These are phyloP conservation scores for Apiospora arundinis DNA, from an alignment of 2,329 filamentous ascomycete species.

Conservation along the genomic window DNA sequence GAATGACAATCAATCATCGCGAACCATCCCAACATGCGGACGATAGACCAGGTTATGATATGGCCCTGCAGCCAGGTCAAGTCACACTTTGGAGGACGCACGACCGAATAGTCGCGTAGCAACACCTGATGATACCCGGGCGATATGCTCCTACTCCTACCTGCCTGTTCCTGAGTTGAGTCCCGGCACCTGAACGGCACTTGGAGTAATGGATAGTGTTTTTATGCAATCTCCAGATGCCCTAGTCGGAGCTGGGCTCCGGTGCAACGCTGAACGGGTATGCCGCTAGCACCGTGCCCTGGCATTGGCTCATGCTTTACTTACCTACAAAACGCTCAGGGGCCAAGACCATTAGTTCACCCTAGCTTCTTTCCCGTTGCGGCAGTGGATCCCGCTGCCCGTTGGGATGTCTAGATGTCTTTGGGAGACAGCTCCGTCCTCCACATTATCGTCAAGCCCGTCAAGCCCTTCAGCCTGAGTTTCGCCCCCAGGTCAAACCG, in stretches of 20 bases:
- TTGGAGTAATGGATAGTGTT: background rate
- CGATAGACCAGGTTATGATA: background rate
- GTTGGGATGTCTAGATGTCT: background rate
- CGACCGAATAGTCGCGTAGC: background rate
- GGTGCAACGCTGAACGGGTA: conserved; percentile 8
- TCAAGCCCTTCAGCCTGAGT: background rate
- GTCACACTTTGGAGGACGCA: background rate
- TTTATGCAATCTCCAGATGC: background rate
- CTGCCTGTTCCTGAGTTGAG: background rate
- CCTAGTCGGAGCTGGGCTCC: background rate
- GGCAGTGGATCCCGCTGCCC: background rate
- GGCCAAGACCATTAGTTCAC: background rate
- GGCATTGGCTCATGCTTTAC: background rate
- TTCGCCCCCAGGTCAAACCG: background rate
- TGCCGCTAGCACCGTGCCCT: background rate
- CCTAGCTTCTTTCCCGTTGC: background rate
- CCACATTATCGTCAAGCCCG: background rate
- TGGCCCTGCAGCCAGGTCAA: background rate
- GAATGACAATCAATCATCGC: background rate
- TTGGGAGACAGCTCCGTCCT: conserved; percentile 11
- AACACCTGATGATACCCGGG: background rate
- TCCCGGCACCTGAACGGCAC: conserved; percentile 2
- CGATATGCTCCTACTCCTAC: background rate
- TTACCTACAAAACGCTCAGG: conserved; percentile 1
- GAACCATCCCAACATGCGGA: background rate